Evolutionary conservation across 1,284 basidiomycete genomes (phyloP).

Genomic region (Sphagnurus paluster): DNA sequence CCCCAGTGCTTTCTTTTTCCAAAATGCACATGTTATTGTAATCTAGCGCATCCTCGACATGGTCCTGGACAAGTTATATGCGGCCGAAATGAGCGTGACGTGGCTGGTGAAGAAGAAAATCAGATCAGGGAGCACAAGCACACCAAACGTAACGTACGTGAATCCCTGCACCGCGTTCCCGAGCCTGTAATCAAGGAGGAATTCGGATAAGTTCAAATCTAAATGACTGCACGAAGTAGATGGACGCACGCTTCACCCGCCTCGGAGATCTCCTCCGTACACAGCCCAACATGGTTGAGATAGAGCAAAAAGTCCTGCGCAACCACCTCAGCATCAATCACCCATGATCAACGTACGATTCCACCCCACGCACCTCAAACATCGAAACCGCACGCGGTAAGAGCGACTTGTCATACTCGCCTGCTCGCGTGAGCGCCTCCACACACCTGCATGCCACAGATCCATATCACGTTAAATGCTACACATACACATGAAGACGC

Average conservation of each 20-base stretch:
- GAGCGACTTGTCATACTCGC: constrained; percentile 69
- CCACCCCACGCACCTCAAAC: constrained; percentile 67
- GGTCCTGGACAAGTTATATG: constrained; percentile 78
- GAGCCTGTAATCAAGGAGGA: constrained; percentile 41
- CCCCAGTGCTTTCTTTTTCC: background rate
- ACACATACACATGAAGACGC: background rate
- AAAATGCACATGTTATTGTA: background rate
- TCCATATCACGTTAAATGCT: constrained; percentile 12
- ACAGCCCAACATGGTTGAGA: constrained; percentile 84
- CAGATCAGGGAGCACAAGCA: constrained; percentile 4
- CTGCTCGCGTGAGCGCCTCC: constrained; percentile 85
- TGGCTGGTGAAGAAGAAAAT: constrained; percentile 45
- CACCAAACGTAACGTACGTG: constrained; percentile 53
- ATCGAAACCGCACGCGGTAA: constrained; percentile 72
- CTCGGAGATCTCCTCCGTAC: constrained; percentile 81
- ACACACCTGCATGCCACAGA: constrained; percentile 83
- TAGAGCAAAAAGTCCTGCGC: constrained; percentile 74
- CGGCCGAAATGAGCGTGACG: constrained; percentile 80
- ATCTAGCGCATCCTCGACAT: constrained; percentile 13
- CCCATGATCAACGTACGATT: constrained; percentile 1
- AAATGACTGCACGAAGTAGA: constrained; percentile 4
- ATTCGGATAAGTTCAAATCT: background rate
- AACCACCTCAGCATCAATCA: background rate
- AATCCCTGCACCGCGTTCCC: constrained; percentile 88
- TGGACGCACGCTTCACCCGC: constrained; percentile 73